These are phyloP conservation scores for Rhipidocladum racemiflorum DNA, from an alignment of 176 grass and related monocot genomes.

Conservation along the genomic window DNA sequence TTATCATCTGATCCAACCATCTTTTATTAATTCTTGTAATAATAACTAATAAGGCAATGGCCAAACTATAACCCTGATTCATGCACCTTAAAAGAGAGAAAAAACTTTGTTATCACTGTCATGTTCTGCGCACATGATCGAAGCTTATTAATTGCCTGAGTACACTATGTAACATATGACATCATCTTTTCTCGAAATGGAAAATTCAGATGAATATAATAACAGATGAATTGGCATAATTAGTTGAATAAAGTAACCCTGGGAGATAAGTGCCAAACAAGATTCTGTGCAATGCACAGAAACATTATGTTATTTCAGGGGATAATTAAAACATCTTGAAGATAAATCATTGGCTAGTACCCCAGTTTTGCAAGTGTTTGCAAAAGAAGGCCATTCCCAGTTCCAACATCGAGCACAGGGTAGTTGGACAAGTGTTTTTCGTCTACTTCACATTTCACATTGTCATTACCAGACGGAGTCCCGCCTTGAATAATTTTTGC, in stretches of 20 bases:
- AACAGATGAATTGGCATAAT: not conserved
- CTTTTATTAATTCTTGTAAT: not conserved
- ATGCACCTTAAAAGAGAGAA: not conserved
- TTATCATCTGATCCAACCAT: not conserved
- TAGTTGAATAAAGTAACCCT: not conserved
- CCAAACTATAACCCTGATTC: not conserved
- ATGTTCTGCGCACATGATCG: not conserved
- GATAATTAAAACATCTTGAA: conserved; percentile 11
- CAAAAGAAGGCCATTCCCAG: conserved; percentile 87
- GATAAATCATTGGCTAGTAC: conserved; percentile 38
- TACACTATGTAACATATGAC: not conserved
- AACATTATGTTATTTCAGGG: not conserved
- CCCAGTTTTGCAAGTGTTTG: conserved; percentile 85
- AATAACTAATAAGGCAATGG: not conserved
- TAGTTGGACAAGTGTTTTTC: conserved; percentile 56
- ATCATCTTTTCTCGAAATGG: not conserved
- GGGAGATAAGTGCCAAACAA: not conserved
- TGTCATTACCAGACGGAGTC: conserved; percentile 18
- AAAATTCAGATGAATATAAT: not conserved
- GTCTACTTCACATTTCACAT: conserved; percentile 42
- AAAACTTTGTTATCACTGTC: not conserved
- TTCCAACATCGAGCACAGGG: conserved; percentile 82
- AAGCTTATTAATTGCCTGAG: conserved; percentile 11
- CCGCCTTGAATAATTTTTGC: conserved; percentile 29
- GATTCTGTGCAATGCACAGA: not conserved